Evolutionary conservation across 169 alveolate genomes (phyloP).

Genomic region (Fabrea salina): DNA sequence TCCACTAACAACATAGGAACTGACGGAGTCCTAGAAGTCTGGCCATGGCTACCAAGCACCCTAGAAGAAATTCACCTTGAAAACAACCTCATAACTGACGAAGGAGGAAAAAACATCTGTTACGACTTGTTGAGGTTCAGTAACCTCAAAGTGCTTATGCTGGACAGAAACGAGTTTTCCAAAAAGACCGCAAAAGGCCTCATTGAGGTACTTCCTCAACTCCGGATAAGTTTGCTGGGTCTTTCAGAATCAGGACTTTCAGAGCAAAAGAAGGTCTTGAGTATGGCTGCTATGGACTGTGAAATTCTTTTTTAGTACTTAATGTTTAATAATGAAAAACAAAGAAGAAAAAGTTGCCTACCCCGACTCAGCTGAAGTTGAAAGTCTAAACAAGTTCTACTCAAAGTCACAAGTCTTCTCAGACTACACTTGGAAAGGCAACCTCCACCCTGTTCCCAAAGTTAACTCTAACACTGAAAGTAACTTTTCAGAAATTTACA

Average conservation of each 20-base stretch:
- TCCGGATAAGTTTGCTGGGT: background rate
- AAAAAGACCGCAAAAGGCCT: background rate
- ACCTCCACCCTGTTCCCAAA: too few species aligned
- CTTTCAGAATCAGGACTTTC: background rate
- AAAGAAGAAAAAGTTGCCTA: too few species aligned
- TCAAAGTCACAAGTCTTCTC: too few species aligned
- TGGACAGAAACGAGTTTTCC: background rate
- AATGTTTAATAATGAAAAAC: too few species aligned
- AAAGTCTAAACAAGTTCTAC: too few species aligned
- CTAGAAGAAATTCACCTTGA: background rate
- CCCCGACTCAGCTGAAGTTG: too few species aligned
- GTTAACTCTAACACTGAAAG: too few species aligned
- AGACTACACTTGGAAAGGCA: too few species aligned
- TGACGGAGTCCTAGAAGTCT: background rate
- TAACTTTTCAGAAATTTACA: too few species aligned
- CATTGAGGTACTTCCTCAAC: background rate
- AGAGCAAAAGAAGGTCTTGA: background rate
- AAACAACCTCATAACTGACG: too few species aligned
- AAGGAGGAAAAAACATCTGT: too few species aligned
- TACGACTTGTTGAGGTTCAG: too few species aligned
- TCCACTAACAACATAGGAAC: background rate
- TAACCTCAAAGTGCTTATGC: background rate
- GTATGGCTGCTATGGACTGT: background rate
- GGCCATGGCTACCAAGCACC: background rate
- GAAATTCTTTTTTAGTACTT: conserved; percentile 14